Evolutionary conservation across 1,284 basidiomycete genomes (phyloP).

Genomic region (Phaffia rhodozyma): DNA sequence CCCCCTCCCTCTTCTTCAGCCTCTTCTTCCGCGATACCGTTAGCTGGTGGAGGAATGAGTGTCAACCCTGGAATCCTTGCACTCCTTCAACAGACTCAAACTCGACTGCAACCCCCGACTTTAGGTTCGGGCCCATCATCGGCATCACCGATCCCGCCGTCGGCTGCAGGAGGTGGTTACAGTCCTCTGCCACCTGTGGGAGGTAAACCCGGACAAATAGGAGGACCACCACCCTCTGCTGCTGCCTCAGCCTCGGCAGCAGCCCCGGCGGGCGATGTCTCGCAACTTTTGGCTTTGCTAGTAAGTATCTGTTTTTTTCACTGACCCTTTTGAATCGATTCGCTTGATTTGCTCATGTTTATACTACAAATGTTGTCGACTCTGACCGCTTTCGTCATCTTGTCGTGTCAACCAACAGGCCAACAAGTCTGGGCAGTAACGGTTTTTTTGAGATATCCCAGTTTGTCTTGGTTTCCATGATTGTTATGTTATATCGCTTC

Average conservation of each 20-base stretch:
- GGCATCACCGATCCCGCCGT: background rate
- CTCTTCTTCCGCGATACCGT: constrained; percentile 24
- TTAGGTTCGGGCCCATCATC: background rate
- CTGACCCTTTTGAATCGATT: too few relatives aligned
- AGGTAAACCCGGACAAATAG: constrained; percentile 4
- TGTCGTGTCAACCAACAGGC: too few relatives aligned
- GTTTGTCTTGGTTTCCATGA: too few relatives aligned
- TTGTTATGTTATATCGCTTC: too few relatives aligned
- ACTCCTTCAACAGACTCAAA: background rate
- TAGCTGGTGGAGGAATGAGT: constrained; percentile 23
- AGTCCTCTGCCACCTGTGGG: background rate
- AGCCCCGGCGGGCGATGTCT: constrained; percentile 1
- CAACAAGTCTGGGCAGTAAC: too few relatives aligned
- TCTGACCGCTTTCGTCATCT: too few relatives aligned
- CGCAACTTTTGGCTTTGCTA: constrained; percentile 5
- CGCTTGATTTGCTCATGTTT: too few relatives aligned
- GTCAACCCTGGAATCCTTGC: constrained; percentile 35
- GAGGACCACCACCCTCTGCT: constrained; percentile 11
- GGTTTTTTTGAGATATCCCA: too few relatives aligned
- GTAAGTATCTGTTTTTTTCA: background rate
- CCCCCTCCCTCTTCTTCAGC: constrained; percentile 19
- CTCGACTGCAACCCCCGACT: background rate
- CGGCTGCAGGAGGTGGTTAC: constrained; percentile 8
- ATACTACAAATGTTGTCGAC: too few relatives aligned
- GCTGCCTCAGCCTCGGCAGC: background rate